Base-by-base conservation (phyloP, 306 rosid species). In the Cercis canadensis region DNA sequence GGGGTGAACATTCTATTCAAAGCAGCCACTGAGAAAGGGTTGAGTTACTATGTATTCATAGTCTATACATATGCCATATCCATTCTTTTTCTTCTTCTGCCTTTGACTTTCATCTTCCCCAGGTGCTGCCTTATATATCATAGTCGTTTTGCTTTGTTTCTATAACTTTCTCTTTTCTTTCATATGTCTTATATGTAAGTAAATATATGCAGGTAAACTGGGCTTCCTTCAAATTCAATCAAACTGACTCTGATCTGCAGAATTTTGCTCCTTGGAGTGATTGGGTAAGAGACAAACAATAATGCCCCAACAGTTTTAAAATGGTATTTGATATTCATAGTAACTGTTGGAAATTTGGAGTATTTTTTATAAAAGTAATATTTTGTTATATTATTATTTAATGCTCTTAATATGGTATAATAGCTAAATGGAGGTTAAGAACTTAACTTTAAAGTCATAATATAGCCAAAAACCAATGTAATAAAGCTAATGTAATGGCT, bases 1-100 rank as follows among this genome's bases (percentile, higher is more conserved):
- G 92, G 86, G 39, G 77, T 82, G 0, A 73, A 47, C 50, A 61
- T 70, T 56, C 49, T 86, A 8, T 87, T 81, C 82, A 92, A 92
- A 78, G n/a, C 47, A 43, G 13, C 51, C 51, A 7, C 14, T 11
- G 15, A 1, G 4, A 45, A 9, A 4, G 15, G 39, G 5, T 7
- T 34, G 39, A 34, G 39, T 34, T 34, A 34, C 39, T 34, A 34
- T 34, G 39, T 34, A 3, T 34, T 34, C 39, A 34, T 34, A 4
- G 39, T 34, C 39, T 34, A 34, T 34, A 3, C 39, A 4, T 34
- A 34, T 34, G 39, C 39, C 7, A 34, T 34, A 4, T 34, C 39
- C 4, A 34, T 7, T 34, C 39, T 34, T 34, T 4, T 34, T 34
- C 39, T 34, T 34, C 39, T 34, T 7, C 7, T 34, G 5, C 39